Percentiles rank a stretch among this genome's conserved stretches.
Evolutionary conservation across 2,329 filamentous ascomycete species (phyloP).

Genomic region (Xylariaceae sp.): DNA sequence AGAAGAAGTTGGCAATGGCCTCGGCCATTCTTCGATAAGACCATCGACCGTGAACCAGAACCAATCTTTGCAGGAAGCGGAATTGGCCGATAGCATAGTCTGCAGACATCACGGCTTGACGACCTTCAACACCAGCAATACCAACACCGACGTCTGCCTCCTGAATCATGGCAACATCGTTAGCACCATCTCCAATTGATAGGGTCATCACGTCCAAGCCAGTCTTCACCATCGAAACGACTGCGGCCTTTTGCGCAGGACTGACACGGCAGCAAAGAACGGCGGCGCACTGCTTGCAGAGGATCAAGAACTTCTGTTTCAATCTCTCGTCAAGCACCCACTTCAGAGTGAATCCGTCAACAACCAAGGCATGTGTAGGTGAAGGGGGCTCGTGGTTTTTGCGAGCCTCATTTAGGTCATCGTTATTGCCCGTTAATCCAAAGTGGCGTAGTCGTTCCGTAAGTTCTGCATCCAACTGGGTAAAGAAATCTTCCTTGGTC

Average conservation of each 20-base stretch:
- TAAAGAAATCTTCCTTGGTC: conserved; percentile 45
- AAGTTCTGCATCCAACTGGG: conserved; percentile 62
- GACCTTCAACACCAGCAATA: conserved; percentile 87
- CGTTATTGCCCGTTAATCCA: conserved; percentile 74
- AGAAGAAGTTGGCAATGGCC: conserved; percentile 97
- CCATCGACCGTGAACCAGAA: conserved; percentile 89
- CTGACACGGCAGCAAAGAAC: conserved; percentile 97
- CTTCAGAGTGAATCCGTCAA: conserved; percentile 90
- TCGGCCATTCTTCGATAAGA: conserved; percentile 93
- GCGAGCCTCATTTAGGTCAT: conserved; percentile 73
- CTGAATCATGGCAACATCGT: conserved; percentile 97
- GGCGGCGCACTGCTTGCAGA: conserved; percentile 96
- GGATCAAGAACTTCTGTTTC: conserved; percentile 85
- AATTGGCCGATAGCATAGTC: conserved; percentile 96
- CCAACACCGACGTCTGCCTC: conserved; percentile 95
- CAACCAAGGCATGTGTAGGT: conserved; percentile 85
- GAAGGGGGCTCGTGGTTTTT: conserved; percentile 80
- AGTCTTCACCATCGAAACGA: conserved; percentile 90
- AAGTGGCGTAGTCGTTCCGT: conserved; percentile 70
- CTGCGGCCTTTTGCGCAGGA: conserved; percentile 94
- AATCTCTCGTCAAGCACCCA: conserved; percentile 76
- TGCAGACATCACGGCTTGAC: conserved; percentile 92
- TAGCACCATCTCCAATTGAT: conserved; percentile 88
- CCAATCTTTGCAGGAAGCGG: conserved; percentile 75
- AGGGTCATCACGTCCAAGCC: conserved; percentile 95